Conservation (phyloP, 1,284 basidiomycete genomes). For the Porogramme epimiltina region DNA sequence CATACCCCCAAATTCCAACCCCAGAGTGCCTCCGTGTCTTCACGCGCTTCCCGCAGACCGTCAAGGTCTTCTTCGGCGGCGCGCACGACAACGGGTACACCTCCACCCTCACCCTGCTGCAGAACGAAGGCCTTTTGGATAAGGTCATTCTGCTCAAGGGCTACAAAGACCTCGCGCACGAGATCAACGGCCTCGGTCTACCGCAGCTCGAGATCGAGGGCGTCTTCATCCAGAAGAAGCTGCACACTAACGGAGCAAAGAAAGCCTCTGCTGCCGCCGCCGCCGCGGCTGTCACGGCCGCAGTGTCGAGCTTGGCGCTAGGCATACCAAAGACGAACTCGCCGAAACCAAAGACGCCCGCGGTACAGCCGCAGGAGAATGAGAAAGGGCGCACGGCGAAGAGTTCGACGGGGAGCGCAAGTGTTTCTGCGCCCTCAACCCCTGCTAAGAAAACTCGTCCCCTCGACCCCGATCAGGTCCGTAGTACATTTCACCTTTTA, state of each 20-base stretch:
- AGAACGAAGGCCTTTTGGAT: slow-evolving; percentile 49
- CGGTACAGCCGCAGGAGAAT: slow-evolving; percentile 26
- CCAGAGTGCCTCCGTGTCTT: slow-evolving; percentile 48
- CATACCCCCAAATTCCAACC: background rate
- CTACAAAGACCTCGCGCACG: slow-evolving; percentile 46
- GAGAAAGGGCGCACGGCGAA: slow-evolving; percentile 26
- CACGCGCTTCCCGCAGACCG: slow-evolving; percentile 46
- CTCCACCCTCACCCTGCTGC: slow-evolving; percentile 46
- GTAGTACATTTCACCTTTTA: background rate
- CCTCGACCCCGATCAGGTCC: slow-evolving; percentile 25
- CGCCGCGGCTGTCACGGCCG: slow-evolving; percentile 9
- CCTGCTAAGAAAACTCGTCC: slow-evolving; percentile 13
- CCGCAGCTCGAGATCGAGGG: slow-evolving; percentile 46
- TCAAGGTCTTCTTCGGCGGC: slow-evolving; percentile 46
- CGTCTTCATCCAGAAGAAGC: slow-evolving; percentile 49
- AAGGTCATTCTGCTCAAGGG: slow-evolving; percentile 56
- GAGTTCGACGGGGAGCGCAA: slow-evolving; percentile 15
- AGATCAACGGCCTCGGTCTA: slow-evolving; percentile 45
- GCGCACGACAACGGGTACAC: slow-evolving; percentile 60
- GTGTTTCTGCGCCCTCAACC: slow-evolving; percentile 7
- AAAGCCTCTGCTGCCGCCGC: slow-evolving; percentile 8
- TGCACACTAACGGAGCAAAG: slow-evolving; percentile 31
- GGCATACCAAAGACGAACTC: slow-evolving; percentile 7
- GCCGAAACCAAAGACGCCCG: slow-evolving; percentile 17
- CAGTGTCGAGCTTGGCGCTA: background rate